Evolutionary conservation across 495 filamentous ascomycete genomes (phyloP).

Genomic region (Xylona heveae): DNA sequence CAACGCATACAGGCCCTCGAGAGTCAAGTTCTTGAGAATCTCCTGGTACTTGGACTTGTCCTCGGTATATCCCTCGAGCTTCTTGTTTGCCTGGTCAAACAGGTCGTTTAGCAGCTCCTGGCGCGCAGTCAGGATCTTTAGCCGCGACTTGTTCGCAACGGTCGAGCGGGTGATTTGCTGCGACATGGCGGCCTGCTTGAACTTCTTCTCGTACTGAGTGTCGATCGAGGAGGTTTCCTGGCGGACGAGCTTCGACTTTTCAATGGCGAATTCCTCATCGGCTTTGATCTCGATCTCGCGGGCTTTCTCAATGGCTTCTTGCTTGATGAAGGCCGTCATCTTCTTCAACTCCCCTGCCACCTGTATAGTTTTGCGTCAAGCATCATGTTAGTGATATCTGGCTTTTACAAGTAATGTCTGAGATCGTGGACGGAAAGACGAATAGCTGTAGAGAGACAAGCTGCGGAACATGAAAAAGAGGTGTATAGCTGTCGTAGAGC

Average conservation of each 20-base stretch:
- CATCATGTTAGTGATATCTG: conserved; percentile 4
- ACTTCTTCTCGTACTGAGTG: conserved; percentile 82
- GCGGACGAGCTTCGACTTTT: conserved; percentile 94
- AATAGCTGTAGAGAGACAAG: conserved; percentile 5
- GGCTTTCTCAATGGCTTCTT: conserved; percentile 93
- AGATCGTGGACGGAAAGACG: conserved; percentile 5
- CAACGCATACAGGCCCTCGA: conserved; percentile 80
- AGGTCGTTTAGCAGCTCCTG: conserved; percentile 86
- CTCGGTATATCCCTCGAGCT: conserved; percentile 39
- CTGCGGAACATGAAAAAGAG: background rate
- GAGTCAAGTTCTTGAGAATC: conserved; percentile 54
- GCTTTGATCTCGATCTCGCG: conserved; percentile 93
- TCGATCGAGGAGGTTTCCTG: conserved; percentile 89
- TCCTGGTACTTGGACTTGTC: conserved; percentile 53
- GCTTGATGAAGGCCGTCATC: conserved; percentile 99
- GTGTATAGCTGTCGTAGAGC: background rate
- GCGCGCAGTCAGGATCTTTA: conserved; percentile 64
- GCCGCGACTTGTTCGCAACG: conserved; percentile 80
- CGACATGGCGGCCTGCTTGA: conserved; percentile 88
- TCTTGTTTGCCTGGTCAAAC: conserved; percentile 54
- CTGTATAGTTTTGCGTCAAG: conserved; percentile 21
- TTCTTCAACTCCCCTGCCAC: conserved; percentile 92
- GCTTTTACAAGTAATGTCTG: too few species aligned
- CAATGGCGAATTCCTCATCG: conserved; percentile 94
- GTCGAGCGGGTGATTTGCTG: conserved; percentile 95